These are phyloP conservation scores for Botryosphaeria dothidea DNA, from an alignment of 2,329 filamentous ascomycete genomes.

Conservation along the genomic window DNA sequence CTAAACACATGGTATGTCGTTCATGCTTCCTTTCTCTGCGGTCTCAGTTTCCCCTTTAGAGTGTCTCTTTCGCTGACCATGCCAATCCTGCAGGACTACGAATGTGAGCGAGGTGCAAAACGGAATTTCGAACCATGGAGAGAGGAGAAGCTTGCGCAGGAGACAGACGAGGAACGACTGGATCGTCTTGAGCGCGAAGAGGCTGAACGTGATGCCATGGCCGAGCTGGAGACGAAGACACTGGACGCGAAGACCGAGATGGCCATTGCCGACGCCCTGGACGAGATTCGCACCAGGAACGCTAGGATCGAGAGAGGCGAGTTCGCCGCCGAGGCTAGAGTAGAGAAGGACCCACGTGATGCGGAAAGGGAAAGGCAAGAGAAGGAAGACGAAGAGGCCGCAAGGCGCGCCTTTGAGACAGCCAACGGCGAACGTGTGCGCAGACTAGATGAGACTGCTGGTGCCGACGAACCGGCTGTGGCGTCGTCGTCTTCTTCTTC, in stretches of 20 bases:
- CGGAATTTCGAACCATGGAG: slow-evolving; percentile 94
- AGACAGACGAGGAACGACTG: slow-evolving; percentile 84
- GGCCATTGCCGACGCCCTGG: slow-evolving; percentile 91
- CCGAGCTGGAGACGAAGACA: slow-evolving; percentile 90
- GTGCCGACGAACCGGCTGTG: slow-evolving; percentile 35
- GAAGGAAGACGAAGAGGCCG: slow-evolving; percentile 79
- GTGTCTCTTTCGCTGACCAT: too few species aligned
- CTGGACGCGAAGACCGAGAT: slow-evolving; percentile 92
- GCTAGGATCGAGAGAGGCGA: slow-evolving; percentile 78
- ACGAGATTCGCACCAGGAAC: slow-evolving; percentile 91
- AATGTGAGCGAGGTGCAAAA: slow-evolving; percentile 77
- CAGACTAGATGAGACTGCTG: slow-evolving; percentile 26
- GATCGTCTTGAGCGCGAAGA: slow-evolving; percentile 81
- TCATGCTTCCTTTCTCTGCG: too few species aligned
- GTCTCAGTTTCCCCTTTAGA: too few species aligned
- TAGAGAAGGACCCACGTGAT: slow-evolving; percentile 52
- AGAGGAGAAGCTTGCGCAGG: slow-evolving; percentile 64
- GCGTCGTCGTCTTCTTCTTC: slow-evolving; percentile 27
- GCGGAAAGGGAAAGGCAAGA: slow-evolving; percentile 68
- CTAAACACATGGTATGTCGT: slow-evolving; percentile 61
- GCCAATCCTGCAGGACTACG: slow-evolving; percentile 67
- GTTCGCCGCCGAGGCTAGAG: slow-evolving; percentile 61
- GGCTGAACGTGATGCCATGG: slow-evolving; percentile 87
- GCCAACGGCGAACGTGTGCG: slow-evolving; percentile 21
- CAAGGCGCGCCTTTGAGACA: slow-evolving; percentile 70